A percentile compares a stretch with the other conserved stretches of the same genome.
Evolutionary conservation across 371 early-diverging fungal species (phyloP).

Genomic region (Mucor irregularis): DNA sequence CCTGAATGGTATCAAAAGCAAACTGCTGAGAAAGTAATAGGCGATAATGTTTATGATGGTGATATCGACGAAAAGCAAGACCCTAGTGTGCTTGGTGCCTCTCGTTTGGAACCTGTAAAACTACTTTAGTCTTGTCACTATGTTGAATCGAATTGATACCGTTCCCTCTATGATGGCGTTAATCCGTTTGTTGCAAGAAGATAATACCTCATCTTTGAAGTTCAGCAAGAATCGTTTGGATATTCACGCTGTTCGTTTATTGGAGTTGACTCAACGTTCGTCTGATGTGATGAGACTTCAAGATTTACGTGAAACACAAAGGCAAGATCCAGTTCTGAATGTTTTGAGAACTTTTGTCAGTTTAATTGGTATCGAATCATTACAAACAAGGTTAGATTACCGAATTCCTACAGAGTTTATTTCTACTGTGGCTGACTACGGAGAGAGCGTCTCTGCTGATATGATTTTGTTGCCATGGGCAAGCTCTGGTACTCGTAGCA

Average conservation of each 20-base stretch:
- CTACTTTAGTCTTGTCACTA: conserved; percentile 57
- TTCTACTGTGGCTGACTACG: conserved; percentile 19
- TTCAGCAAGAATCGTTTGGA: neutral
- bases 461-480: conserved; percentile 36
- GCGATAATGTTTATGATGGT: neutral
- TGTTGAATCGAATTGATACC: conserved; percentile 62
- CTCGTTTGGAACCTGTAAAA: too few species aligned
- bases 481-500: too few species aligned
- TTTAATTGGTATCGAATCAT: conserved; percentile 51
- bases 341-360: conserved; percentile 75
- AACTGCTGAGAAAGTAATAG: conserved; percentile 27
- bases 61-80: neutral
- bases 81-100: too few species aligned
- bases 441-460: conserved; percentile 22
- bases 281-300: conserved; percentile 73
- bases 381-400: conserved; percentile 31
- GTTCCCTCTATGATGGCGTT: conserved; percentile 76
- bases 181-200: conserved; percentile 51
- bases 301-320: conserved; percentile 58
- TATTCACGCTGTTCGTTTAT: conserved; percentile 62
- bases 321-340: conserved; percentile 70
- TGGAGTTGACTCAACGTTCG: conserved; percentile 71
- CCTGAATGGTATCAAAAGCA: conserved; percentile 56
- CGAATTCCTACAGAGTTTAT: conserved; percentile 18
- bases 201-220: neutral